Evolutionary conservation across 169 alveolate species (phyloP).

Genomic region (Eimeria necatrix): DNA sequence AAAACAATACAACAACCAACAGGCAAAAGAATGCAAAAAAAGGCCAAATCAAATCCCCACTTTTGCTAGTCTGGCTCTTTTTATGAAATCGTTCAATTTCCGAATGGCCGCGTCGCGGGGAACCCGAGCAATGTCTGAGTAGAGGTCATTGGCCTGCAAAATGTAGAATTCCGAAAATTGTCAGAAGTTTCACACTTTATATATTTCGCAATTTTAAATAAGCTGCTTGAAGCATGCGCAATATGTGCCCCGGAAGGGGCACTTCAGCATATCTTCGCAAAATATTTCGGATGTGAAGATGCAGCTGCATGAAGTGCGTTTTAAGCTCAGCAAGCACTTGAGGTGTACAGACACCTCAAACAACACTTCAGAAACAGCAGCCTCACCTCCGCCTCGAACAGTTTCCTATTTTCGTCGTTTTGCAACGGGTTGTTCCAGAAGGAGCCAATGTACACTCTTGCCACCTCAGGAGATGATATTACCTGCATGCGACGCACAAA

Average conservation of each 20-base stretch:
- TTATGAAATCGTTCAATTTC: conserved; percentile 86
- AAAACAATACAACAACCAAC: background rate
- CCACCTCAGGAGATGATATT: conserved; percentile 85
- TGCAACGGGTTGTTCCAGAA: conserved; percentile 88
- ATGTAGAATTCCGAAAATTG: too few species aligned
- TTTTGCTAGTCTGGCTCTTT: conserved; percentile 86
- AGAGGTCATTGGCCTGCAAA: conserved; percentile 84
- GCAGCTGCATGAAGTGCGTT: too few species aligned
- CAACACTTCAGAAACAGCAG: too few species aligned
- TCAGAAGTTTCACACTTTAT: too few species aligned
- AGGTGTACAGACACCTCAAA: too few species aligned
- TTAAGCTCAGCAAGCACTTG: background rate
- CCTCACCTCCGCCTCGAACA: conserved; percentile 88
- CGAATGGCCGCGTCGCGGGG: conserved; percentile 87
- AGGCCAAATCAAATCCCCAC: background rate
- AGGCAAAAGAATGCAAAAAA: background rate
- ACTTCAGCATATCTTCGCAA: background rate
- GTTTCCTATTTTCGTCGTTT: conserved; percentile 86
- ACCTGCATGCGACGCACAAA: conserved; percentile 52
- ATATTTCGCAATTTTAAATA: too few species aligned
- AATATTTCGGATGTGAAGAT: background rate
- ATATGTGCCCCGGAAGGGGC: too few species aligned
- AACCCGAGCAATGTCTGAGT: conserved; percentile 85
- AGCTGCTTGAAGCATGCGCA: too few species aligned
- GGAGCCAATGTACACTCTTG: conserved; percentile 88